A percentile compares a stretch with the other conserved stretches of the same genome.
Conservation (phyloP, 1,139 yeast genomes). For the Yamadazyma oceani region DNA sequence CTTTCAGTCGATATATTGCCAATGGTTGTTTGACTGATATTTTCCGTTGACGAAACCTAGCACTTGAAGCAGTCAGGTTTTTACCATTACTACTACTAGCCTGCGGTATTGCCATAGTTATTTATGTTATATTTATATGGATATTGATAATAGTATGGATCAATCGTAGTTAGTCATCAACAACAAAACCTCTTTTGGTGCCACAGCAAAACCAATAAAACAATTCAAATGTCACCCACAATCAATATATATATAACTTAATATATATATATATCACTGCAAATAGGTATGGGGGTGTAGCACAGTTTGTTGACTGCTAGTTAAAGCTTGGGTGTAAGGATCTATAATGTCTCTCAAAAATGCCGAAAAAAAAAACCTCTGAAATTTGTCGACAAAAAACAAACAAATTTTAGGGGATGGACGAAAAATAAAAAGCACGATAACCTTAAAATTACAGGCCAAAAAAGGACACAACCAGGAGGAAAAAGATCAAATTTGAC, state of each 20-base stretch:
- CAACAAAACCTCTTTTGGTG: too few relatives aligned
- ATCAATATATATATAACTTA: conserved; percentile 1
- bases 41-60: conserved; percentile 86
- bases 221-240: too few relatives aligned
- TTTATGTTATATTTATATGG: too few relatives aligned
- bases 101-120: conserved; percentile 31
- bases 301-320: too few relatives aligned
- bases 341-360: conserved; percentile 2
- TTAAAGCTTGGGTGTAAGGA: conserved; percentile 1
- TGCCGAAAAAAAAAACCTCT: conserved; percentile 2
- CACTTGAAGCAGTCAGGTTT: conserved; percentile 47
- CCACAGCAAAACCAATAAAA: too few relatives aligned
- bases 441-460: not conserved
- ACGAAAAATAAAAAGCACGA: not conserved
- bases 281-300: too few relatives aligned
- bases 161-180: not conserved
- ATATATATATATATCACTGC: conserved; percentile 1
- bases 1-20: conserved; percentile 73
- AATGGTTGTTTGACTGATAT: conserved; percentile 89
- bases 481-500: too few relatives aligned
- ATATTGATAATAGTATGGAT: not conserved
- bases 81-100: conserved; percentile 30
- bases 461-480: too few relatives aligned
- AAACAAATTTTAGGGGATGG: conserved; percentile 3
- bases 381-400: conserved; percentile 1